Conservation (phyloP, 352 stramenopile species). For the Globisporangium middletonii region DNA sequence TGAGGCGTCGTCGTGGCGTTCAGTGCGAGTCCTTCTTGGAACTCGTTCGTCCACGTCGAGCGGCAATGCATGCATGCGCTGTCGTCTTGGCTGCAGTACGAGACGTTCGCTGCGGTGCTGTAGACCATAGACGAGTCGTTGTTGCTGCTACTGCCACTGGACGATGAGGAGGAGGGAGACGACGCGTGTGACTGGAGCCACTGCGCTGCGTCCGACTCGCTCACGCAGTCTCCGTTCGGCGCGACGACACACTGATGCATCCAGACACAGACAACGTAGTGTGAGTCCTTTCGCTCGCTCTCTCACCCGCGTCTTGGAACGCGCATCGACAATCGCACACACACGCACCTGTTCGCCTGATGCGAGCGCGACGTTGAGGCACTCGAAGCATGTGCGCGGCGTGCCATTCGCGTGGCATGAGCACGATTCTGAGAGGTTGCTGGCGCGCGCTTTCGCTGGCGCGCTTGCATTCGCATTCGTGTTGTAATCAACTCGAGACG, state of each 20-base stretch:
- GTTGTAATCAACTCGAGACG: too few species aligned
- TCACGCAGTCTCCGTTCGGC: not conserved
- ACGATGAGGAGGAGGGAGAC: not conserved
- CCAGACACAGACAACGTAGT: too few species aligned
- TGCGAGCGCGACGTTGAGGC: slow-evolving; percentile 20
- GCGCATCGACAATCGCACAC: not conserved
- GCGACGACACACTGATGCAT: too few species aligned
- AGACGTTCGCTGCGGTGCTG: not conserved
- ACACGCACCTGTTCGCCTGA: slow-evolving; percentile 19
- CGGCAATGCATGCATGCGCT: slow-evolving; percentile 3
- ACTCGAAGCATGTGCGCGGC: slow-evolving; percentile 21
- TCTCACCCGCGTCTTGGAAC: too few species aligned
- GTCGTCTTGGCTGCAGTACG: slow-evolving; percentile 9
- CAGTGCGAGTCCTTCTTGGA: not conserved
- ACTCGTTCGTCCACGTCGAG: slow-evolving; percentile 1
- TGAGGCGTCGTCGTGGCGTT: not conserved
- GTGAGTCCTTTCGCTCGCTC: too few species aligned
- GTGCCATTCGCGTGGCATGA: not conserved
- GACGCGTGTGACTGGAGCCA: not conserved
- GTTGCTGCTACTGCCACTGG: not conserved
- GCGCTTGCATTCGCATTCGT: not conserved
- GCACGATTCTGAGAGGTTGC: slow-evolving; percentile 4
- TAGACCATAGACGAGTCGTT: not conserved
- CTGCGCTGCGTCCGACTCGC: not conserved
- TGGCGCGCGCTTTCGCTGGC: not conserved